Evolutionary conservation across 768 basidiomycete genomes (phyloP).

Genomic region (Hortiboletus campestris): DNA sequence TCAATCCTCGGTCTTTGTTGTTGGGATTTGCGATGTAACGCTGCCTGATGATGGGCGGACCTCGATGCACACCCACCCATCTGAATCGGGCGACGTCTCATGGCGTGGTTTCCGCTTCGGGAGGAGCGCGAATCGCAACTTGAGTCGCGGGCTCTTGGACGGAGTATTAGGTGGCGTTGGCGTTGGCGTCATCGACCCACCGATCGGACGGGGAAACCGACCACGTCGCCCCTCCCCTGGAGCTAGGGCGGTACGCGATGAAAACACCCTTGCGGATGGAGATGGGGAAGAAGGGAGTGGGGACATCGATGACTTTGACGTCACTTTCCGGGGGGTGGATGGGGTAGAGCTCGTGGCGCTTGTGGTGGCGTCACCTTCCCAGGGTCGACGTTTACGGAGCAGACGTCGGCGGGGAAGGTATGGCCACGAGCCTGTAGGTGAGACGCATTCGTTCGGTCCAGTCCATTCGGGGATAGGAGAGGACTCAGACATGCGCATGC

Average conservation of each 20-base stretch:
- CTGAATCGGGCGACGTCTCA: slow-evolving; percentile 11
- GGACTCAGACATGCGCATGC: neutral
- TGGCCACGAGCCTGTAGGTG: slow-evolving; percentile 25
- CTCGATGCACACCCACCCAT: slow-evolving; percentile 33
- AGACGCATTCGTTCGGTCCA: neutral
- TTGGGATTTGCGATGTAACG: slow-evolving; percentile 13
- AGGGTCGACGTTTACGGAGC: slow-evolving; percentile 31
- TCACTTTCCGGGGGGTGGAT: slow-evolving; percentile 13
- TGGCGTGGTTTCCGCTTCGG: slow-evolving; percentile 17
- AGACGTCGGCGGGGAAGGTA: slow-evolving; percentile 23
- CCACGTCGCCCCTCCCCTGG: neutral
- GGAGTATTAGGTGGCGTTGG: slow-evolving; percentile 10
- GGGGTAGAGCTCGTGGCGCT: slow-evolving; percentile 4
- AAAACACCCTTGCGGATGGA: neutral
- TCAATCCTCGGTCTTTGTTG: slow-evolving; percentile 10
- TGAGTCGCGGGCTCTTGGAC: slow-evolving; percentile 18
- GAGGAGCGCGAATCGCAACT: slow-evolving; percentile 14
- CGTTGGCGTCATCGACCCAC: neutral
- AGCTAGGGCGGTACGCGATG: neutral
- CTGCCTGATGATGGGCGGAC: slow-evolving; percentile 23
- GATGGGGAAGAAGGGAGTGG: slow-evolving; percentile 4
- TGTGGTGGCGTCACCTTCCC: neutral
- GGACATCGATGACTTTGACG: neutral
- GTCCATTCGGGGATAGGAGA: slow-evolving; percentile 5
- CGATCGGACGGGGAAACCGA: slow-evolving; percentile 1